Evolutionary conservation across 768 basidiomycete species (phyloP).

Genomic region (Lanmaoa rubissima): DNA sequence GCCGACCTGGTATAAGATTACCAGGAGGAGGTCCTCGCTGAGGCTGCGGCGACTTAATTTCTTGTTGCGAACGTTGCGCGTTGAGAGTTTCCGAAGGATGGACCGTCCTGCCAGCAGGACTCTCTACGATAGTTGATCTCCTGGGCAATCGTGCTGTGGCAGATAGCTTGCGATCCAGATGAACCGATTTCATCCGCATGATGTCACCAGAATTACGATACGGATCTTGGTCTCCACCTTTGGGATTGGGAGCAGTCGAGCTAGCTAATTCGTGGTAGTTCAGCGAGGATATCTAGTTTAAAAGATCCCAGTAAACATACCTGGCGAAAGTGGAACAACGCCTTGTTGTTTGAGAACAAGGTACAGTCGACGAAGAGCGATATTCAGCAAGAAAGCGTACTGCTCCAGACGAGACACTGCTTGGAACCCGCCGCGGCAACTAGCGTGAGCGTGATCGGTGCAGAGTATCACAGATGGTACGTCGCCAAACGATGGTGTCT

Average conservation of each 20-base stretch:
- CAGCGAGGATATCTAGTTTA: conserved; percentile 6
- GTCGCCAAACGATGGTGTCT: conserved; percentile 67
- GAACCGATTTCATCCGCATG: conserved; percentile 92
- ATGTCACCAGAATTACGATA: conserved; percentile 89
- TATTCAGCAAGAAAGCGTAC: conserved; percentile 95
- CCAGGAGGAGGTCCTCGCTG: conserved; percentile 38
- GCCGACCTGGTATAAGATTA: conserved; percentile 36
- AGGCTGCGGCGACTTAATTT: conserved; percentile 37
- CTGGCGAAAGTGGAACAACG: conserved; percentile 79
- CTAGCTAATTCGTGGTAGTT: conserved; percentile 19
- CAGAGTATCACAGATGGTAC: conserved; percentile 77
- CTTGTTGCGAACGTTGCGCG: conserved; percentile 46
- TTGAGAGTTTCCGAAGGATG: conserved; percentile 62
- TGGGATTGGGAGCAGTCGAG: conserved; percentile 34
- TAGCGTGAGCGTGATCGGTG: conserved; percentile 66
- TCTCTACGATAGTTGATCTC: conserved; percentile 94
- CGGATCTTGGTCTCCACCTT: conserved; percentile 56
- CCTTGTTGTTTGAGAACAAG: conserved; percentile 84
- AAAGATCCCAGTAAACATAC: conserved; percentile 39
- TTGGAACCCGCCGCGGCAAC: conserved; percentile 77
- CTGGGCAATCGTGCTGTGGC: conserved; percentile 90
- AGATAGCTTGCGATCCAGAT: conserved; percentile 93
- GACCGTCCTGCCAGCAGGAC: conserved; percentile 84
- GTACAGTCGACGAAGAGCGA: conserved; percentile 89
- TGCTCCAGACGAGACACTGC: conserved; percentile 94